Conservation (phyloP, 2,329 filamentous ascomycete genomes). For the Colletotrichum destructivum region DNA sequence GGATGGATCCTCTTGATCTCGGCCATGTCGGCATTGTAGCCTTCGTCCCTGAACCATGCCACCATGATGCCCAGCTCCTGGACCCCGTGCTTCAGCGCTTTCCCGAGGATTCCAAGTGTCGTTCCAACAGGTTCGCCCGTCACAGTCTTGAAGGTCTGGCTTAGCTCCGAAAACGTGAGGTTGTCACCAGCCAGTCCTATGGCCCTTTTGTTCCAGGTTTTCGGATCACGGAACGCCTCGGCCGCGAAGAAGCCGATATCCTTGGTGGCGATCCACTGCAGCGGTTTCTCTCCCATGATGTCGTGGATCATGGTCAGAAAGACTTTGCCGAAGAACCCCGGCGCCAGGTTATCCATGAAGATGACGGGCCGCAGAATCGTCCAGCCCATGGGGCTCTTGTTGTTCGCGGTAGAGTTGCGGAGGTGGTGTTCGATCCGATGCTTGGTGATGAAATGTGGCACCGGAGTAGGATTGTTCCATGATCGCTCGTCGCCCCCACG, state of each 20-base stretch:
- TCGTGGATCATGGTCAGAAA: slow-evolving; percentile 50
- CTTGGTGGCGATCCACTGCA: slow-evolving; percentile 58
- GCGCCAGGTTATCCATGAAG: slow-evolving; percentile 71
- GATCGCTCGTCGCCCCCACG: slow-evolving; percentile 65
- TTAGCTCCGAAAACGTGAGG: slow-evolving; percentile 50
- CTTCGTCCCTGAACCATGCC: slow-evolving; percentile 25
- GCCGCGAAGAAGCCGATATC: slow-evolving; percentile 64
- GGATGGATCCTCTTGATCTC: slow-evolving; percentile 24
- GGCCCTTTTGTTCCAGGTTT: slow-evolving; percentile 48
- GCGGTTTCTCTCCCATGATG: slow-evolving; percentile 48
- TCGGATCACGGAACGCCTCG: slow-evolving; percentile 57
- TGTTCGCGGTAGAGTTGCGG: slow-evolving; percentile 55
- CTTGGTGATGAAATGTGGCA: slow-evolving; percentile 76
- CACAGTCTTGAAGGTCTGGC: slow-evolving; percentile 9
- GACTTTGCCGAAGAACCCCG: slow-evolving; percentile 51
- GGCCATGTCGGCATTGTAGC: slow-evolving; percentile 18
- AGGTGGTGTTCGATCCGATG: slow-evolving; percentile 74
- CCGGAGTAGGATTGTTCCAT: slow-evolving; percentile 64
- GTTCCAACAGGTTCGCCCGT: slow-evolving; percentile 3
- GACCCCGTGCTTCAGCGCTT: slow-evolving; percentile 13
- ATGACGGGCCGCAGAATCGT: slow-evolving; percentile 74
- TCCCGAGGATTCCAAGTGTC: slow-evolving; percentile 13
- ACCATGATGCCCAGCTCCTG: slow-evolving; percentile 17
- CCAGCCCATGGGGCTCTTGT: slow-evolving; percentile 66
- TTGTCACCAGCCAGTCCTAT: slow-evolving; percentile 63